Conservation (phyloP, 2,329 filamentous ascomycete genomes). For the Chaetomiaceae sp. region DNA sequence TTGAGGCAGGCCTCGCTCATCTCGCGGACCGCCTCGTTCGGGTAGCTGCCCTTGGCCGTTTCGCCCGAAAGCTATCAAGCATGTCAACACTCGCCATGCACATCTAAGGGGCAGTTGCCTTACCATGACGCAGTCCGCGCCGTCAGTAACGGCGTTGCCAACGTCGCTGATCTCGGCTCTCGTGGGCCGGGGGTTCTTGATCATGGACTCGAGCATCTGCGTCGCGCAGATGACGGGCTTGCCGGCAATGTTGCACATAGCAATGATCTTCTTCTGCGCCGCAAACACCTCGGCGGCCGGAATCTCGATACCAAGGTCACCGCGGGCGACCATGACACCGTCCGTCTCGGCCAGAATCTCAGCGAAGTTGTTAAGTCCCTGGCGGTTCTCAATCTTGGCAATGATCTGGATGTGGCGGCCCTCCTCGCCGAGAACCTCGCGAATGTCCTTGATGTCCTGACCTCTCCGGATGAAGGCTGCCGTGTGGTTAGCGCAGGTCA, state of each 20-base stretch:
- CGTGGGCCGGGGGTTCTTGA: slow-evolving; percentile 97
- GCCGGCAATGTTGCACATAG: slow-evolving; percentile 98
- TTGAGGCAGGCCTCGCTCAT: slow-evolving; percentile 98
- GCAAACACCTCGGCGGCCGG: slow-evolving; percentile 97
- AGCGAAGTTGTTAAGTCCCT: slow-evolving; percentile 99
- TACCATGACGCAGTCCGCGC: slow-evolving; percentile 95
- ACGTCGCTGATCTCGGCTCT: slow-evolving; percentile 98
- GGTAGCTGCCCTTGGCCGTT: slow-evolving; percentile 97
- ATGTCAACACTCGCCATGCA: not conserved
- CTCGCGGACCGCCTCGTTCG: slow-evolving; percentile 85
- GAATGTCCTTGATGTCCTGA: slow-evolving; percentile 89
- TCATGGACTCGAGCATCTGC: slow-evolving; percentile 99
- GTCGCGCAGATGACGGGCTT: slow-evolving; percentile 99
- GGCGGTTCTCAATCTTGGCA: slow-evolving; percentile 99
- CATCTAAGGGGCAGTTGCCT: not conserved
- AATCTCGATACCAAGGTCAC: slow-evolving; percentile 97
- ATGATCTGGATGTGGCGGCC: slow-evolving; percentile 99
- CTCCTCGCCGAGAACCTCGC: slow-evolving; percentile 81
- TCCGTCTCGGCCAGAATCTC: slow-evolving; percentile 96
- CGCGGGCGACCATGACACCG: slow-evolving; percentile 99
- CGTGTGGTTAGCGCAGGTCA: not conserved
- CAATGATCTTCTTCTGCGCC: slow-evolving; percentile 99
- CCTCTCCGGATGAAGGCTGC: slow-evolving; percentile 83
- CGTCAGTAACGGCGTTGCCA: slow-evolving; percentile 95
- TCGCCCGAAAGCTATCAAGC: slow-evolving; percentile 70